Conservation (phyloP, 345 rosid species). For the Ceriops decandra region DNA sequence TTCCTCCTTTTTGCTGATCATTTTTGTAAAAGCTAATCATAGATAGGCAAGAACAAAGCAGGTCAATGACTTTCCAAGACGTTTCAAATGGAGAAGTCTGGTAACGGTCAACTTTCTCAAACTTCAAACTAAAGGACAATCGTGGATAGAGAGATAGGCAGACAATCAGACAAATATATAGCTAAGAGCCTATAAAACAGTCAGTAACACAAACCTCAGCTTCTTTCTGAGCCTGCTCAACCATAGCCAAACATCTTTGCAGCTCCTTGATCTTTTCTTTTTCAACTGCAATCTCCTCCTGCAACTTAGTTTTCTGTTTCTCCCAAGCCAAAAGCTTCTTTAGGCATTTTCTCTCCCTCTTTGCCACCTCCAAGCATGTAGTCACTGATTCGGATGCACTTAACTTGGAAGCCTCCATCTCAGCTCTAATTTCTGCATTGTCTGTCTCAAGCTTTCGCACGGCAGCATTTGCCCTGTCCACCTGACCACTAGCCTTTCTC, state of each 20-base stretch:
- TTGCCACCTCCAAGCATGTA: conserved; percentile 62
- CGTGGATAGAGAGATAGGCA: no score
- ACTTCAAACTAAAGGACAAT: no score
- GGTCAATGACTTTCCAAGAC: no score
- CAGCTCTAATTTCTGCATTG: conserved; percentile 90
- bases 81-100: no score
- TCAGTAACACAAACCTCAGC: conserved; percentile 52
- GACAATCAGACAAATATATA: not conserved
- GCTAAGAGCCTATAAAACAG: not conserved
- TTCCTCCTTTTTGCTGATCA: no score
- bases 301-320: conserved; percentile 76
- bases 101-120: no score
- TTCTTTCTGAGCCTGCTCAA: conserved; percentile 56
- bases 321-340: conserved; percentile 82
- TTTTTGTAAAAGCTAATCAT: no score
- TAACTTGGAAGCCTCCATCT: conserved; percentile 86
- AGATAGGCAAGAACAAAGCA: no score
- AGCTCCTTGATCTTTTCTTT: conserved; percentile 68
- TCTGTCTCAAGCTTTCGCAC: conserved; percentile 74
- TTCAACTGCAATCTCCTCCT: conserved; percentile 66
- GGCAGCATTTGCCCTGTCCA: conserved; percentile 66
- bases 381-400: conserved; percentile 82
- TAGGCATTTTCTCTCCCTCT: conserved; percentile 74
- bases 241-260: conserved; percentile 42
- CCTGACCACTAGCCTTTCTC: conserved; percentile 77